These are phyloP conservation scores for Aspergillus biplanus DNA, from an alignment of 495 filamentous ascomycete species.

Conservation along the genomic window DNA sequence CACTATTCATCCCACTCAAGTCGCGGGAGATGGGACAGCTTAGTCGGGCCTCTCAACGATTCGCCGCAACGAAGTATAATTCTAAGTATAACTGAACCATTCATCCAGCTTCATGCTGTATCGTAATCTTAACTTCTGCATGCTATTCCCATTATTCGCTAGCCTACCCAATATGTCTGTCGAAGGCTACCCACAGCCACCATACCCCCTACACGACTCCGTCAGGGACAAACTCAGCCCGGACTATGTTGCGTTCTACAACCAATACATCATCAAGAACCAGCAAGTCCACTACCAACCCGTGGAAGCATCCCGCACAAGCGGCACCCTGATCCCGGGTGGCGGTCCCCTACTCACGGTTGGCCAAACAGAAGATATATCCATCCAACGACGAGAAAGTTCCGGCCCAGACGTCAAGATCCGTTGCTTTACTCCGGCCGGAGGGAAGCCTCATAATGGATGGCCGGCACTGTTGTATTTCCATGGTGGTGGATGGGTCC, in stretches of 20 bases:
- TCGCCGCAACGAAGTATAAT: background rate
- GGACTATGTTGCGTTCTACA: constrained; percentile 58
- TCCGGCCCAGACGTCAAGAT: constrained; percentile 46
- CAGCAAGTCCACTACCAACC: constrained; percentile 57
- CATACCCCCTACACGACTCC: constrained; percentile 59
- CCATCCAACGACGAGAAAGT: constrained; percentile 47
- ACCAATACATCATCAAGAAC: constrained; percentile 52
- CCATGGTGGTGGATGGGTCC: constrained; percentile 63
- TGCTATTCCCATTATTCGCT: background rate
- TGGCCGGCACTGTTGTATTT: constrained; percentile 62
- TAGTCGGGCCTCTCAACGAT: background rate
- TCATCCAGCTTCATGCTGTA: background rate
- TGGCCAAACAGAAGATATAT: constrained; percentile 51
- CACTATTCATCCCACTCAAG: background rate
- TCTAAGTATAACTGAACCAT: background rate
- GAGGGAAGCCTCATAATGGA: constrained; percentile 44
- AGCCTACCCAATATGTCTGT: constrained; percentile 31
- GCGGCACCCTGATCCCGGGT: constrained; percentile 57
- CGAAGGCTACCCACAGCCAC: constrained; percentile 42
- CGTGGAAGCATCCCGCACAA: constrained; percentile 53
- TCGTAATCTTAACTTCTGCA: background rate
- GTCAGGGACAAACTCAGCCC: constrained; percentile 50
- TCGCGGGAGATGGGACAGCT: background rate
- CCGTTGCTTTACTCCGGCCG: constrained; percentile 53
- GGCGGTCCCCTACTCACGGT: constrained; percentile 54